Evolutionary conservation across 139 green algal species (phyloP).

Genomic region (Volvox reticuliferus): DNA sequence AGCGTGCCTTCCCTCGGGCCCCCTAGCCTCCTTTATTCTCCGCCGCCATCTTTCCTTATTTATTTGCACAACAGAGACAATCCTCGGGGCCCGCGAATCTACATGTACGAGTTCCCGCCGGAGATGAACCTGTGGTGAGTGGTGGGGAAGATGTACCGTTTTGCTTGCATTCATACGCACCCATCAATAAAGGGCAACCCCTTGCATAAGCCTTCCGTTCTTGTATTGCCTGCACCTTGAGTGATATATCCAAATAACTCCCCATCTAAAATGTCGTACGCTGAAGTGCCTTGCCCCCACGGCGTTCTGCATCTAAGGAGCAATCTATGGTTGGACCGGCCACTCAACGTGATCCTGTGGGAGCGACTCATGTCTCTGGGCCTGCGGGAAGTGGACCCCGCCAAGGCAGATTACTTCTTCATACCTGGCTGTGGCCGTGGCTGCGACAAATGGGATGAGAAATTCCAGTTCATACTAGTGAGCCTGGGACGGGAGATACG

Average conservation of each 20-base stretch:
- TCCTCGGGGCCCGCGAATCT: conserved; percentile 18
- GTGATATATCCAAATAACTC: no score
- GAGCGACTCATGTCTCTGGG: conserved; percentile 24
- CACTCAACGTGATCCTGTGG: conserved; percentile 45
- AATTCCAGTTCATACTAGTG: conserved; percentile 38
- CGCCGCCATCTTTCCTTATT: no score
- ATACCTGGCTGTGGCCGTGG: conserved; percentile 7
- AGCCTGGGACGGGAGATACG: neutral
- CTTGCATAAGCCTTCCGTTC: no score
- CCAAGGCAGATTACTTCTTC: conserved; percentile 44
- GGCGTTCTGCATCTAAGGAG: neutral
- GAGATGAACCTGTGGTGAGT: conserved; percentile 25
- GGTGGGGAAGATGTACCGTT: neutral
- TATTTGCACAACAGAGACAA: conserved; percentile 2
- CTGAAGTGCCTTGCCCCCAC: no score
- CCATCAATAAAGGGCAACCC: no score
- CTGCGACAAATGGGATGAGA: conserved; percentile 38
- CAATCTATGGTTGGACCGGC: conserved; percentile 33
- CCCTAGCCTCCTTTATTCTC: no score
- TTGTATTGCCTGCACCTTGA: no score
- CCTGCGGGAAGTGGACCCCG: conserved; percentile 9
- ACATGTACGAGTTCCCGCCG: conserved; percentile 46
- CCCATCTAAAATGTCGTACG: no score
- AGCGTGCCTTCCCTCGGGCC: no score
- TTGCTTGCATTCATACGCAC: no score